Evolutionary conservation across 768 basidiomycete species (phyloP), one percentile per base, ranked within the genome.

Genomic region (Kwoniella mangroviensis): DNA sequence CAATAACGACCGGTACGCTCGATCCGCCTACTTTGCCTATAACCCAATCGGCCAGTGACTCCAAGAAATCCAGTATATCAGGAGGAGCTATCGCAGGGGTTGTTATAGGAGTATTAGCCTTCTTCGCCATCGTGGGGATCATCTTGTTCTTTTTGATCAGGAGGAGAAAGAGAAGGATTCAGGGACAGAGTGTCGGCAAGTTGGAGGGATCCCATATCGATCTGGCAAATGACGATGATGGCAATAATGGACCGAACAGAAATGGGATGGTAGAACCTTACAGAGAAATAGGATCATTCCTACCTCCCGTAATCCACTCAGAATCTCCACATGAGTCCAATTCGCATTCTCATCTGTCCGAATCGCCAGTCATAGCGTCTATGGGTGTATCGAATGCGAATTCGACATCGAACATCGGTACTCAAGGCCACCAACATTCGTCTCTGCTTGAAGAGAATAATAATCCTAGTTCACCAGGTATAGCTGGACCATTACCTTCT

Each of bases 1-100:
- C 64, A 3, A 41, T 80, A 21, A 69, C 75, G 2, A 78, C 75
- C 19, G 71, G 73, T 12, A 71, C 74, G 0, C 61, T 80, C 1
- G 53, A 64, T 13, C 56, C 70, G 7, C 63, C 73, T 21, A 76
- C 77, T 0, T 45, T 73, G 17, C 64, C 74, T 13, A 55, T 68
- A 21, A 67, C 65, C 53, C 19, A 62, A 19, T 58, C 73, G 2
- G 62, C 68, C 9, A 15, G 19, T 21, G 55, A 26, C 19, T 24
- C 62, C 2, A 26, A 40, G 28, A 34, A 57, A n/a, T 40, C 34
- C 5, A 34, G 67, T 4, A 17, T 63, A 3, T 58, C 58, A 4
- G 74, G 70, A 19, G 76, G 76, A 10, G 74, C 71, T 3, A 80
- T 80, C 15, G 79, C 79, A 3, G 79, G 79, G 5, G 64, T 77